A percentile compares a stretch with the other conserved stretches of the same genome.
Evolutionary conservation across 208 protist genomes (phyloP).

Genomic region (Acanthamoeba royreba): DNA sequence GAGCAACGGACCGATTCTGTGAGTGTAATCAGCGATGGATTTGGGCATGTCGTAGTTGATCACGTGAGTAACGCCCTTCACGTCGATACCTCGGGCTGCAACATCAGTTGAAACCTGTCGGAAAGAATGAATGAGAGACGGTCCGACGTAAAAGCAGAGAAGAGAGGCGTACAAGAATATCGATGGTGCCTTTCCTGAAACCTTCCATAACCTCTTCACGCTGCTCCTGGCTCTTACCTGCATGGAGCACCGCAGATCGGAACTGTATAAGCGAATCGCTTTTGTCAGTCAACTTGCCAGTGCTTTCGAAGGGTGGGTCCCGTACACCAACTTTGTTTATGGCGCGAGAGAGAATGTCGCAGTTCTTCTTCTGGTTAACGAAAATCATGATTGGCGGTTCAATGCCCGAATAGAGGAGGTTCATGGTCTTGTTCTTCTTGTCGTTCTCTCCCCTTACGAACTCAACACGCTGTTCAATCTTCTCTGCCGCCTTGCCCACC

Average conservation of each 20-base stretch:
- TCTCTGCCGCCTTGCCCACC: conserved; percentile 60
- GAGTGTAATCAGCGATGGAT: conserved; percentile 73
- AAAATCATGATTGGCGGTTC: conserved; percentile 88
- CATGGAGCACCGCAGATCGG: conserved; percentile 68
- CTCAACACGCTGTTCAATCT: conserved; percentile 72
- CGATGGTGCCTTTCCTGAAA: conserved; percentile 75
- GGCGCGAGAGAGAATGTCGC: conserved; percentile 65
- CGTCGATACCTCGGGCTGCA: conserved; percentile 78
- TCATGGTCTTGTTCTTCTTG: conserved; percentile 74
- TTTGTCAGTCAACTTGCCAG: too few relatives aligned
- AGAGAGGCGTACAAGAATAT: conserved; percentile 88
- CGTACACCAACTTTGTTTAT: conserved; percentile 62
- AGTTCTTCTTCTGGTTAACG: conserved; percentile 80
- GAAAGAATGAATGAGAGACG: conserved; percentile 87
- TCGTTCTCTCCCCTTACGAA: conserved; percentile 61
- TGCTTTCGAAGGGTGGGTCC: not conserved
- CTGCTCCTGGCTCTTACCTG: conserved; percentile 77
- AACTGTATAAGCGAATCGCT: not conserved
- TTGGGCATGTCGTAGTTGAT: conserved; percentile 77
- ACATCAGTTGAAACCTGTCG: conserved; percentile 78
- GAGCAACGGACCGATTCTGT: too few relatives aligned
- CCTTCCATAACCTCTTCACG: conserved; percentile 77
- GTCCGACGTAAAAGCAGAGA: conserved; percentile 84
- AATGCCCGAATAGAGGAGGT: conserved; percentile 66
- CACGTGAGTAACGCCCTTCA: conserved; percentile 66